Evolutionary conservation across 2,329 filamentous ascomycete species (phyloP).

Genomic region (Mariannaea elegans): DNA sequence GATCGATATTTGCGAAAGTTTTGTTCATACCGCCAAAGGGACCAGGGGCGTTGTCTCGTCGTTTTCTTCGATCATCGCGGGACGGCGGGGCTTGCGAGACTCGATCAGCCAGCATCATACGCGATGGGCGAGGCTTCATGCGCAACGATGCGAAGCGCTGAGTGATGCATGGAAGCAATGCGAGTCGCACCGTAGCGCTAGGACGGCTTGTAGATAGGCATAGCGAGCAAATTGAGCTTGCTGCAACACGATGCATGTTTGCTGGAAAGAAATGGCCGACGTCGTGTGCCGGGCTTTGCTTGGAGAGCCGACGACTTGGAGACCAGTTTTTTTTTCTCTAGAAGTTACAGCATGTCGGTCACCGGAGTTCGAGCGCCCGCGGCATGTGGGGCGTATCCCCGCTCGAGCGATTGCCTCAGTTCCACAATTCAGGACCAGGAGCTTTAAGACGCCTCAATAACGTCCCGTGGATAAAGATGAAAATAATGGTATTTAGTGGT

Average conservation of each 20-base stretch:
- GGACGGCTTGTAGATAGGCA: constrained; percentile 32
- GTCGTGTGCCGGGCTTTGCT: constrained; percentile 5
- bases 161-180: constrained; percentile 44
- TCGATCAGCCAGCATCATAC: constrained; percentile 66
- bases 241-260: constrained; percentile 36
- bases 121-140: constrained; percentile 55
- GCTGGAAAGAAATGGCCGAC: constrained; percentile 5
- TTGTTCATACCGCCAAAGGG: constrained; percentile 67
- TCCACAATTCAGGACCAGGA: too few species aligned
- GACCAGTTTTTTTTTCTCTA: constrained; percentile 4
- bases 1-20: constrained; percentile 54
- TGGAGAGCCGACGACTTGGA: neutral
- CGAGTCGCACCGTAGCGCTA: constrained; percentile 17
- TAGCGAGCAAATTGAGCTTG: constrained; percentile 37
- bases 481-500: too few species aligned
- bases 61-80: constrained; percentile 46
- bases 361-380: neutral
- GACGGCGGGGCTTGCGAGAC: constrained; percentile 54
- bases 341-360: neutral
- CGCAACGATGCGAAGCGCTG: constrained; percentile 49
- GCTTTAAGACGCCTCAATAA: too few species aligned
- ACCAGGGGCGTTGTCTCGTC: constrained; percentile 52
- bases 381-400: constrained; percentile 5
- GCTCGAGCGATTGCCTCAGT: too few species aligned
- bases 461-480: too few species aligned